Conservation (phyloP, 192 early-diverging fungal genomes). For the Coemansia sp. region DNA sequence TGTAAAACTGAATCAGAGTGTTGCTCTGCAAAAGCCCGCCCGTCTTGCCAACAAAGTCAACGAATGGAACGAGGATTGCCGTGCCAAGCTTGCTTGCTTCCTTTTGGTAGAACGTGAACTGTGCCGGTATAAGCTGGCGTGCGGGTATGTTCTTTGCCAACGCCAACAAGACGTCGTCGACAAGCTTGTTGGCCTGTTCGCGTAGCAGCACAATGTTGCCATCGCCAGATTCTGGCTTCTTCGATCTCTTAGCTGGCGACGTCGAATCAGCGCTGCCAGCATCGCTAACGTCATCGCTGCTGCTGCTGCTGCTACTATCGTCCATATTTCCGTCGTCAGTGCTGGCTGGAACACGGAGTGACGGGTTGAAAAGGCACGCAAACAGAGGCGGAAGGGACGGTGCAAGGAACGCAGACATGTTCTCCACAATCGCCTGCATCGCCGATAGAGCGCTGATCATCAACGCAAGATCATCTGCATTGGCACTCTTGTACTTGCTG, state of each 20-base stretch:
- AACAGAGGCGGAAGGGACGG: constrained; percentile 51
- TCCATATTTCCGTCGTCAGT: not conserved
- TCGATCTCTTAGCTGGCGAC: not conserved
- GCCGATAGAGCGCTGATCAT: constrained; percentile 41
- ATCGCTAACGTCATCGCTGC: not conserved
- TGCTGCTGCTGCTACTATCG: not conserved
- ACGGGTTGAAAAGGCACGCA: constrained; percentile 28
- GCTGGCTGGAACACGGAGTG: not conserved
- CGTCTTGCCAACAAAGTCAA: constrained; percentile 69
- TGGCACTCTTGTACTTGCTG: constrained; percentile 11
- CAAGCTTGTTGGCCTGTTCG: constrained; percentile 18
- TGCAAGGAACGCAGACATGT: constrained; percentile 54
- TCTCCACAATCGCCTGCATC: constrained; percentile 50
- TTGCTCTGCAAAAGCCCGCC: constrained; percentile 66
- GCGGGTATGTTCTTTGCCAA: constrained; percentile 42
- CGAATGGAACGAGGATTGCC: constrained; percentile 61
- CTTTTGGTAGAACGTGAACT: constrained; percentile 50
- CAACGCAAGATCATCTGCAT: constrained; percentile 52
- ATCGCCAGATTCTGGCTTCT: not conserved
- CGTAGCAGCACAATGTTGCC: constrained; percentile 15
- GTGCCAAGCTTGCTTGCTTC: constrained; percentile 60
- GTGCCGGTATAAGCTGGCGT: constrained; percentile 50
- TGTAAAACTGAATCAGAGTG: constrained; percentile 71
- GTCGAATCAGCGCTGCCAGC: not conserved
- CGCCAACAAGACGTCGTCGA: constrained; percentile 28